These are phyloP conservation scores for Penicillium crystallinum DNA, from an alignment of 495 filamentous ascomycete species.

Conservation along the genomic window DNA sequence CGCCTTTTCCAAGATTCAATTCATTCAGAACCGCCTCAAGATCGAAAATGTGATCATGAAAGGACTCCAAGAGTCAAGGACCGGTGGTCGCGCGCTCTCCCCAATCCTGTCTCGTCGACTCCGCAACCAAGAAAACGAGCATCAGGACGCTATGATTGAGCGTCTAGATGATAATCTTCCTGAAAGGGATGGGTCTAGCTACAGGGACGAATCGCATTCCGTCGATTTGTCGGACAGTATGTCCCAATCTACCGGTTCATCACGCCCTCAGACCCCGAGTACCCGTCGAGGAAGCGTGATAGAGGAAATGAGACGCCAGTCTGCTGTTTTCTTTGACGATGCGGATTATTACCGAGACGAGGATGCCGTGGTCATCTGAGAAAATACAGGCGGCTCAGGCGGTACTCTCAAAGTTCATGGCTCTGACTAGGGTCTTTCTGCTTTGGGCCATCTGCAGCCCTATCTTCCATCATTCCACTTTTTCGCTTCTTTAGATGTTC, in stretches of 20 bases:
- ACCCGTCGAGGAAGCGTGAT: conserved; percentile 45
- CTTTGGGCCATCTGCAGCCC: conserved; percentile 19
- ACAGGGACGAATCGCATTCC: conserved; percentile 21
- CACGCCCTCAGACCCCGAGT: conserved; percentile 21
- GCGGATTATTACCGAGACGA: conserved; percentile 37
- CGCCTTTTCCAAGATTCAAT: conserved; percentile 84
- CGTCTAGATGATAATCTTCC: conserved; percentile 31
- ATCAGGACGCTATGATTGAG: conserved; percentile 19
- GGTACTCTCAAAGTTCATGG: conserved; percentile 9
- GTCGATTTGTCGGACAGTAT: conserved; percentile 23
- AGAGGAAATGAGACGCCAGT: conserved; percentile 56
- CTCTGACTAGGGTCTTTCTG: conserved; percentile 6
- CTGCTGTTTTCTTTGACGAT: conserved; percentile 59
- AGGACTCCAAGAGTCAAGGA: conserved; percentile 53
- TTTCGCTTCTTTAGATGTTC: conserved; percentile 3
- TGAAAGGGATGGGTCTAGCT: conserved; percentile 21
- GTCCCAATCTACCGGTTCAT: conserved; percentile 24
- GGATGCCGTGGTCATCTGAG: conserved; percentile 20
- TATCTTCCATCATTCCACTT: conserved; percentile 10
- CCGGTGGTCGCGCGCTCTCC: conserved; percentile 22
- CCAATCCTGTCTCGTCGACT: conserved; percentile 27
- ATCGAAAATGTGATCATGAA: conserved; percentile 75
- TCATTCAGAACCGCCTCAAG: conserved; percentile 78
- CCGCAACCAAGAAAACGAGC: conserved; percentile 14
- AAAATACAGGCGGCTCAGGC: conserved; percentile 14